Conservation (phyloP, 208 protist species). For the Trichomonas gallinae region DNA sequence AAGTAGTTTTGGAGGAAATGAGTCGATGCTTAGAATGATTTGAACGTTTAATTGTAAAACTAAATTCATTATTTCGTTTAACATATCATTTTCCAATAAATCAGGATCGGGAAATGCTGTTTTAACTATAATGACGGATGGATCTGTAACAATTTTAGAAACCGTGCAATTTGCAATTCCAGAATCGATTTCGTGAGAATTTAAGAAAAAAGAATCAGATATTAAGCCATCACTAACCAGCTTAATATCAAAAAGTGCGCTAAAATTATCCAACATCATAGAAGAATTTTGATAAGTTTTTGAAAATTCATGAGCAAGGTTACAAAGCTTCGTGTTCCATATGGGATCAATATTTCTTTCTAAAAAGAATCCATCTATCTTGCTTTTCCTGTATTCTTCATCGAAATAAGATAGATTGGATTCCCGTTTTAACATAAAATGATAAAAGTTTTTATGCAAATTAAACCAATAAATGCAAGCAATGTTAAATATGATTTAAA, state of each 20-base stretch:
- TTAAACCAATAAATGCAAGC: too few species aligned
- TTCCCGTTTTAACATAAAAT: too few species aligned
- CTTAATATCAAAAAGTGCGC: not conserved
- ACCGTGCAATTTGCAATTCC: not conserved
- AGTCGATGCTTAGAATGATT: not conserved
- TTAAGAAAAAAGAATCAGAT: not conserved
- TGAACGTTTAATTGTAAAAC: not conserved
- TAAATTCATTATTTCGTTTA: not conserved
- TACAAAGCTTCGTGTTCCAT: not conserved
- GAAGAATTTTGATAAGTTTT: not conserved
- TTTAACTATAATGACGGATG: not conserved
- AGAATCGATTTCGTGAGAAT: not conserved
- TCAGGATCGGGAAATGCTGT: not conserved
- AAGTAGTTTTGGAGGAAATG: not conserved
- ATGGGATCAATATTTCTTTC: not conserved
- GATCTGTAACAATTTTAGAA: not conserved
- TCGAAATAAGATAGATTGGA: too few species aligned
- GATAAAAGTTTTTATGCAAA: too few species aligned
- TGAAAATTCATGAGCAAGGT: not conserved
- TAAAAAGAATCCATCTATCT: not conserved
- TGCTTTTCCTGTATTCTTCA: too few species aligned
- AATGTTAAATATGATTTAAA: too few species aligned
- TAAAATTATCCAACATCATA: not conserved
- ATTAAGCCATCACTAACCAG: not conserved
- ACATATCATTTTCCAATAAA: not conserved